Evolutionary conservation across 202 grass and related monocot species (phyloP).

Genomic region (Cymbopogon flexuosus): DNA sequence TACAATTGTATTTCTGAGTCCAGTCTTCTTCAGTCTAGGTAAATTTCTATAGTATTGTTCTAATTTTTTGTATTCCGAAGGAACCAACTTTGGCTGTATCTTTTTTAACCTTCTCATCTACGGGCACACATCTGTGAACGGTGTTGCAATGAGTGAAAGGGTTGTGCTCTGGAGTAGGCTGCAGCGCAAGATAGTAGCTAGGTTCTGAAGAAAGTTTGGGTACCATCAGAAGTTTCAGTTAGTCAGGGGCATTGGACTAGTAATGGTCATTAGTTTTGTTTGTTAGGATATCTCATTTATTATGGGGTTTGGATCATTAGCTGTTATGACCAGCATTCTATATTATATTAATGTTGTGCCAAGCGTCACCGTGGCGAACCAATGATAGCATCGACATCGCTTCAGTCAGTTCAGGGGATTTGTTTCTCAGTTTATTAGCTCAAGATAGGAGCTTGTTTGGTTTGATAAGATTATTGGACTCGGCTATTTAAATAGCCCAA

Average conservation of each 20-base stretch:
- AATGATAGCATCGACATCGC: not conserved
- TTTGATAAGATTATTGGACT: not conserved
- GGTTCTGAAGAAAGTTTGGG: not conserved
- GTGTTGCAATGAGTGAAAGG: not conserved
- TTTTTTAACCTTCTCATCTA: not conserved
- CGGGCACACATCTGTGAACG: not conserved
- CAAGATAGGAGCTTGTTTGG: not conserved
- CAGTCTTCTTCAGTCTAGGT: conserved; percentile 97
- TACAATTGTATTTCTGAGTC: conserved; percentile 70
- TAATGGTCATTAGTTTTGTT: not conserved
- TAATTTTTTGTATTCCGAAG: not conserved
- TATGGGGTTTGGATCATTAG: not conserved
- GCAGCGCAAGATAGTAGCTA: not conserved
- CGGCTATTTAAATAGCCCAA: not conserved
- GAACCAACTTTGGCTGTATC: not conserved
- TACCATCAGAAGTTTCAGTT: not conserved
- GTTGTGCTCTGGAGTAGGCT: not conserved
- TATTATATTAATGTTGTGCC: not conserved
- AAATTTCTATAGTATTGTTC: conserved; percentile 26
- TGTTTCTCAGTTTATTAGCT: not conserved
- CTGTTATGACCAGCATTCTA: not conserved
- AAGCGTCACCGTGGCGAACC: not conserved
- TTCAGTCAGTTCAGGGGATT: not conserved
- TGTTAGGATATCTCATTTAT: not conserved
- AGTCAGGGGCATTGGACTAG: not conserved